Evolutionary conservation across 176 grass and related monocot genomes (phyloP), one percentile per base, ranked within the genome.

Genomic region (Raddia guianensis): DNA sequence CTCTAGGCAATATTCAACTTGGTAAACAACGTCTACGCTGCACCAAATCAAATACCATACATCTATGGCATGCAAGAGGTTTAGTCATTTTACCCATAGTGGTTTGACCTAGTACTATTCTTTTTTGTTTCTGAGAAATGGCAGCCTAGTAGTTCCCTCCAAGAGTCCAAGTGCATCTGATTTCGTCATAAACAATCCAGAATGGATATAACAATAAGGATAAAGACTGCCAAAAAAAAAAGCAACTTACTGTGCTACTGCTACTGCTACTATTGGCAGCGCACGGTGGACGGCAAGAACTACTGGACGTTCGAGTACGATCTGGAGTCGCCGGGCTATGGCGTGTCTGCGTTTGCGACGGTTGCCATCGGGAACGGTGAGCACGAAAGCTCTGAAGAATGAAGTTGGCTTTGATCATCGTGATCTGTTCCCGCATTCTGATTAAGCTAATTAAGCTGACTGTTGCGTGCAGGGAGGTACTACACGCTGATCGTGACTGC

Each of bases 281-380:
- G 95, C 6, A 93, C 90, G 27, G 77, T 91, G 54, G 90, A 95
- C 57, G 95, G 95, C 80, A 98, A 92, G 84, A 95, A 98, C 70
- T 95, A 98, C 81, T 98, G 95, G 95, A 98, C 91, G 6, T 91
- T 94, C 55, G 94, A 98, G 82, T 98, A 95, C 76, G 95, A 98
- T 48, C 92, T 98, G 77, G 83, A 87, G 82, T 87, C 92, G 12
- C 88, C 86, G 2, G 78, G 73, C 71, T 95, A 92, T 49, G 80
- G 88, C 21, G 82, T 93, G 8, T 90, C 95, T 8, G 88, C 95
- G 0, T 98, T 93, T 49, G 95, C 95, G 37, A 98, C 95, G 20
- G 81, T 98, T 42, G 92, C 88, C 66, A 91, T 98, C 16, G 95
- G 95, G 44, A 98, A 98, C 50, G 86, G 94, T 97, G 86, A 16